Evolutionary conservation across 2,329 filamentous ascomycete genomes (phyloP), one percentile per base, ranked within the genome.

Genomic region (Cadophora malorum): DNA sequence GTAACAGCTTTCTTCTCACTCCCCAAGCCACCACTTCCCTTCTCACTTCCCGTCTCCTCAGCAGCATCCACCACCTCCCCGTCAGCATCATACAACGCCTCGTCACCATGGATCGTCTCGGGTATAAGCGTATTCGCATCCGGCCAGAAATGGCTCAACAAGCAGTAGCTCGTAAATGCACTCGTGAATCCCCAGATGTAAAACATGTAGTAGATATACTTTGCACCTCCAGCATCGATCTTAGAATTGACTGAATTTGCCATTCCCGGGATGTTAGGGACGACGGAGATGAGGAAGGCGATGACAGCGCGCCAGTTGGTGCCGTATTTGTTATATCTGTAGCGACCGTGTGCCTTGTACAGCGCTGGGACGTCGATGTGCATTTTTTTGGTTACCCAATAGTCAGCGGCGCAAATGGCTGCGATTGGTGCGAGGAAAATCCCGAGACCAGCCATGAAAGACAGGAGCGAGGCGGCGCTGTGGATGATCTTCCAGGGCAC

Each of bases 401-500:
- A 78, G 77, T 75, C 79, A 5, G 76, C 73, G 19, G 76, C 78
- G 70, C 80, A 77, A 55, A 80, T 75, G 9, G 78, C 79, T 14
- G 79, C 79, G 66, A 80, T 76, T 8, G 78, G 79, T 0, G 78
- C 78, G 4, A 80, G 71, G 72, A 80, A 80, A 25, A 80, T 79
- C n/a, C 75, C 75, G 19, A 77, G 72, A 35, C 76, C 76, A n/a
- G 73, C 71, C 74, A 78, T 77, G 65, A 78, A 77, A 19, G 72
- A 75, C 8, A 78, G 72, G 38, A 78, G 73, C 47, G 74, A 76
- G 53, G 72, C 70, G 19, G 72, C 73, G 5, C 69, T 72, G 59
- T 76, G 78, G 4, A 83, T 75, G 64, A 84, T 83, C 74, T 83
- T 82, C 82, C 82, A 84, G 0, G 82, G 82, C 0, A 83, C 81